phyloP scores from a whole-genome alignment of 2,329 filamentous ascomycete species.

The Pyrenochaeta sp. region DNA sequence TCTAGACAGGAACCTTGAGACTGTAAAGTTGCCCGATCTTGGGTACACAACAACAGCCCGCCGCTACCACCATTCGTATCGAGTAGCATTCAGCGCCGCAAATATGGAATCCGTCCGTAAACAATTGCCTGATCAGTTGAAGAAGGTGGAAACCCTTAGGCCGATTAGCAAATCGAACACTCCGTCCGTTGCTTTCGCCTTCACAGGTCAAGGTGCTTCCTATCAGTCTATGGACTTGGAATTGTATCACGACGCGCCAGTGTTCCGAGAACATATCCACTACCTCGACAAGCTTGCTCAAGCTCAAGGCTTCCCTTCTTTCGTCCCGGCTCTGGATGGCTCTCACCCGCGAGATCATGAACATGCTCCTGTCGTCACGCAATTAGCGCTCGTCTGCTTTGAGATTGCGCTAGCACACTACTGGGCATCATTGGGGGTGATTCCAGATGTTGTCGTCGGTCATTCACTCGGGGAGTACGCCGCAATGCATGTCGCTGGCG shows the following conservation, averaged over 20 bases:
- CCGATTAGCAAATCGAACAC: constrained; percentile 1
- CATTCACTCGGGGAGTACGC: constrained; percentile 50
- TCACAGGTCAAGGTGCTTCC: constrained; percentile 50
- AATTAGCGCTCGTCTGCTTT: constrained; percentile 51
- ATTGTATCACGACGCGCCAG: constrained; percentile 21
- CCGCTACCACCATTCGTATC: constrained; percentile 25
- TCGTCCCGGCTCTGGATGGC: constrained; percentile 20
- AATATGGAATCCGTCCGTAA: constrained; percentile 6
- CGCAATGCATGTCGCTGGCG: constrained; percentile 46
- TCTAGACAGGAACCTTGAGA: constrained; percentile 1
- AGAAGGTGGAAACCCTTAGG: constrained; percentile 1
- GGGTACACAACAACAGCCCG: constrained; percentile 33
- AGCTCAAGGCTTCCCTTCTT: constrained; percentile 42
- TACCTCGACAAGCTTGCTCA: constrained; percentile 38
- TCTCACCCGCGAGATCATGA: not conserved
- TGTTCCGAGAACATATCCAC: constrained; percentile 41
- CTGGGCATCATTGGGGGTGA: constrained; percentile 20
- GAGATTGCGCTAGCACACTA: constrained; percentile 46
- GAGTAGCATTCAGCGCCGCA: constrained; percentile 7
- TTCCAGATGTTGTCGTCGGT: constrained; percentile 23
- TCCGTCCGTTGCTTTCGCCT: constrained; percentile 46
- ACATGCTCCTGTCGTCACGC: constrained; percentile 28
- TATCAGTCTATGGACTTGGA: constrained; percentile 23
- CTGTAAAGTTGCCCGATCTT: constrained; percentile 8
- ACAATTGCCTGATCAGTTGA: constrained; percentile 2